These are phyloP conservation scores for Hypoxylon cercidicola DNA, from an alignment of 495 filamentous ascomycete genomes.

Conservation along the genomic window DNA sequence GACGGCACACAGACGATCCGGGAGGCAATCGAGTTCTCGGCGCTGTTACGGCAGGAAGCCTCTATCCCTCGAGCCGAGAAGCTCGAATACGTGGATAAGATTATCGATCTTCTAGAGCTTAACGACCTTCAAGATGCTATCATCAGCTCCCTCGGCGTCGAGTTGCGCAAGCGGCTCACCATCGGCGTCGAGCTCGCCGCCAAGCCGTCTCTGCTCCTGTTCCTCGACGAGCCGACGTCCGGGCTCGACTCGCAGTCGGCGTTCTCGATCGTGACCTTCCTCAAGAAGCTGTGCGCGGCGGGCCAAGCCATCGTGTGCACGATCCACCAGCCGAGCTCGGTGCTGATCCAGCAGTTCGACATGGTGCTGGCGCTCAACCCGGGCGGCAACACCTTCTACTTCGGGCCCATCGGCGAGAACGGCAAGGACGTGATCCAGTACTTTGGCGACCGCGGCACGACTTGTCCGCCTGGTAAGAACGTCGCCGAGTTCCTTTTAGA, in stretches of 20 bases:
- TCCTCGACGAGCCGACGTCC: conserved; percentile 84
- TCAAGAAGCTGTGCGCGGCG: conserved; percentile 81
- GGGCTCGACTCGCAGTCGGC: conserved; percentile 89
- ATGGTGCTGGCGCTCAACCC: conserved; percentile 72
- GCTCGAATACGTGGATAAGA: conserved; percentile 83
- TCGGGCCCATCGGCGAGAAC: conserved; percentile 66
- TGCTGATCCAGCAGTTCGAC: conserved; percentile 76
- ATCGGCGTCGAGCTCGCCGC: conserved; percentile 94
- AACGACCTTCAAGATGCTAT: conserved; percentile 83
- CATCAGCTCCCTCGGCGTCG: conserved; percentile 77
- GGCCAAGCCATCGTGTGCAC: conserved; percentile 84
- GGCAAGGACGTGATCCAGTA: conserved; percentile 58
- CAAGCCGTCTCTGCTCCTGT: conserved; percentile 81
- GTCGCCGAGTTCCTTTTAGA: conserved; percentile 89
- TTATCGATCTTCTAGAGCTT: conserved; percentile 88
- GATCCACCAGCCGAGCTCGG: conserved; percentile 75
- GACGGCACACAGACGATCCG: conserved; percentile 85
- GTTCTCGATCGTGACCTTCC: conserved; percentile 82
- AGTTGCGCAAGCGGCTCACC: conserved; percentile 73
- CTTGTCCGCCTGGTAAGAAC: conserved; percentile 72
- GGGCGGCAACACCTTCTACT: conserved; percentile 78
- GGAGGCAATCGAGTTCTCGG: conserved; percentile 83
- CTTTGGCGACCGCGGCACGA: conserved; percentile 72
- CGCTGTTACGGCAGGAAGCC: conserved; percentile 79
- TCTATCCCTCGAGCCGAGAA: conserved; percentile 74